Base-by-base conservation (phyloP, 768 basidiomycete genomes). In the Amanita subjunquillea region DNA sequence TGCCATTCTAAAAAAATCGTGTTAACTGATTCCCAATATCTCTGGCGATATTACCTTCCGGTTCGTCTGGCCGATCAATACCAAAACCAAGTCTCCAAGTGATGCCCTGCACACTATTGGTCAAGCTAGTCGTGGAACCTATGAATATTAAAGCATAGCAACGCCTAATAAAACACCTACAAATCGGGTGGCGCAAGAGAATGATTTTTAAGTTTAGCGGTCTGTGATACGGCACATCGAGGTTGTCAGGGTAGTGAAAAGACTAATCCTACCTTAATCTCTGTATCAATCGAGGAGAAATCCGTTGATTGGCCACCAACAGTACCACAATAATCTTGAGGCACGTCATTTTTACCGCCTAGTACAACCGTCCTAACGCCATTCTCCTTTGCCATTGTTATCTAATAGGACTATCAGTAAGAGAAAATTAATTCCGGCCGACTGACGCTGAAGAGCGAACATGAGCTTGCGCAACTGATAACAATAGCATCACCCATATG, bases 11-110 rank as follows among this genome's bases (percentile, higher is more conserved):
- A 37, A 59, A 17, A 44, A 47, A 38, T 15, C 17, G 22, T n/a
- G 27, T 50, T 15, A 50, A 17, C 15, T 20, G 3, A 4, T 17
- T 13, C n/a, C 23, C 5, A 4, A 13, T 40, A 27, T 17, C 6
- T 6, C n/a, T 40, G 15, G 40, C 48, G 50, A 10, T 27, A 22
- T 6, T 55, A 79, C 80, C 79, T 72, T 82, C 82, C 3, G 80
- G 80, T 62, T 75, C 64, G 13, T 63, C 58, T 4, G 76, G 68
- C 56, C 79, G 65, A 44, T 76, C 65, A 36, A 82, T 67, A 3
- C 80, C 80, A 60, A 79, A 81, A 3, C 72, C 80, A n/a, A 82
- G 69, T 53, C 82, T 66, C 79, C 79, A 83, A 29, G 82, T 82
- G 41, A 82, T 75, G 25, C 80, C 80, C 63, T 78, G 77, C n/a